Evolutionary conservation across 2,329 filamentous ascomycete genomes (phyloP).

Genomic region (Parastagonospora nodorum): DNA sequence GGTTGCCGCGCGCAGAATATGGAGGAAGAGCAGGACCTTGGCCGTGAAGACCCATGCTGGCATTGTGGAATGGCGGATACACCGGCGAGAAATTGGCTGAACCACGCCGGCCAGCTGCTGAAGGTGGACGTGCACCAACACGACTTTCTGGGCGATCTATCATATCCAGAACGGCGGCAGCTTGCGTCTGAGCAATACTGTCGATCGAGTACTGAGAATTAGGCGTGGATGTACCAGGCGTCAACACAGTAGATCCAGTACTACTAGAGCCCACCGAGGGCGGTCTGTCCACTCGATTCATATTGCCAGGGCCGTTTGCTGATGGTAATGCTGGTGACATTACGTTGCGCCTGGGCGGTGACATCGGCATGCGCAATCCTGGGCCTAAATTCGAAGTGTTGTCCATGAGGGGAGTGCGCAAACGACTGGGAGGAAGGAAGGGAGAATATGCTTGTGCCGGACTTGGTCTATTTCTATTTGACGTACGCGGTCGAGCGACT

Average conservation of each 20-base stretch:
- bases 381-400: slow-evolving; percentile 30
- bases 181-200: slow-evolving; percentile 34
- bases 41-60: slow-evolving; percentile 40
- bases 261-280: slow-evolving; percentile 36
- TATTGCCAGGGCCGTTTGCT: slow-evolving; percentile 15
- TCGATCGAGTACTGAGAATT: slow-evolving; percentile 33
- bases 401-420: slow-evolving; percentile 43
- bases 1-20: slow-evolving; percentile 40
- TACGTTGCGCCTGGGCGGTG: slow-evolving; percentile 35
- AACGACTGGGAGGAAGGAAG: slow-evolving; percentile 38
- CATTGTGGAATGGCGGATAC: slow-evolving; percentile 33
- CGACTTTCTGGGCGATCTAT: slow-evolving; percentile 46
- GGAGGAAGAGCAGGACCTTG: slow-evolving; percentile 38
- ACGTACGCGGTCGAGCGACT: slow-evolving; percentile 45
- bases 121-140: slow-evolving; percentile 43
- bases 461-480: slow-evolving; percentile 46
- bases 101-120: slow-evolving; percentile 40
- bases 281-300: slow-evolving; percentile 27
- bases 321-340: slow-evolving; percentile 27
- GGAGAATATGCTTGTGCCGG: slow-evolving; percentile 44
- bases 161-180: slow-evolving; percentile 36
- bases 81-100: slow-evolving; percentile 40
- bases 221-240: slow-evolving; percentile 35
- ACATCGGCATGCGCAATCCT: slow-evolving; percentile 31
- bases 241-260: slow-evolving; percentile 34